These are phyloP conservation scores for Fusarium sp. DNA, from an alignment of 2,329 filamentous ascomycete genomes.

Conservation along the genomic window DNA sequence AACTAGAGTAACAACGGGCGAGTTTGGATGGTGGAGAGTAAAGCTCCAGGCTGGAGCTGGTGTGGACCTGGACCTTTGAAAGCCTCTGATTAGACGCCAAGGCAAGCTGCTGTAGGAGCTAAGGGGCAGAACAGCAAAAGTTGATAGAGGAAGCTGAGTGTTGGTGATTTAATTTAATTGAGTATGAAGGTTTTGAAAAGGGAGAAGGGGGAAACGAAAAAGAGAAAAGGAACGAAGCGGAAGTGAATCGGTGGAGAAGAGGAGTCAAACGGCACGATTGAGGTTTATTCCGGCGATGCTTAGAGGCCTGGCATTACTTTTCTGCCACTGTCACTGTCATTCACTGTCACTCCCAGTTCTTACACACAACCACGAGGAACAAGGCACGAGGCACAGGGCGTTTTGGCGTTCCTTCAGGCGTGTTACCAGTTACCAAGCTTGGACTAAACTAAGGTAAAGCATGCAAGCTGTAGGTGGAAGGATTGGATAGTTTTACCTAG, in stretches of 20 bases:
- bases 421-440: slow-evolving; percentile 1
- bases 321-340: slow-evolving; percentile 2
- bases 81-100: slow-evolving; percentile 33
- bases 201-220: neutral
- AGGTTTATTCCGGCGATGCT: slow-evolving; percentile 35
- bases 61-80: slow-evolving; percentile 46
- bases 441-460: slow-evolving; percentile 1
- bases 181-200: neutral
- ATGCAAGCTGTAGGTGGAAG: slow-evolving; percentile 22
- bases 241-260: slow-evolving; percentile 20
- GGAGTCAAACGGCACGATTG: slow-evolving; percentile 30
- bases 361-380: slow-evolving; percentile 23
- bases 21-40: slow-evolving; percentile 44
- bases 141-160: neutral
- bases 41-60: slow-evolving; percentile 44
- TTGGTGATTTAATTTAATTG: neutral
- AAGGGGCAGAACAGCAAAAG: slow-evolving; percentile 16
- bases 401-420: slow-evolving; percentile 20
- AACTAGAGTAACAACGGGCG: slow-evolving; percentile 38
- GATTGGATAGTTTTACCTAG: slow-evolving; percentile 23
- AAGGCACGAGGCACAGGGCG: slow-evolving; percentile 33
- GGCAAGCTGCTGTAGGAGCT: slow-evolving; percentile 11
- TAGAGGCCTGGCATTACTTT: slow-evolving; percentile 2
- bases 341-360: slow-evolving; percentile 18
- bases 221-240: slow-evolving; percentile 4